Percentiles rank a stretch among this genome's conserved stretches.
These are phyloP conservation scores for Neofusicoccum laricinum DNA, from an alignment of 2,329 filamentous ascomycete species.

Conservation along the genomic window DNA sequence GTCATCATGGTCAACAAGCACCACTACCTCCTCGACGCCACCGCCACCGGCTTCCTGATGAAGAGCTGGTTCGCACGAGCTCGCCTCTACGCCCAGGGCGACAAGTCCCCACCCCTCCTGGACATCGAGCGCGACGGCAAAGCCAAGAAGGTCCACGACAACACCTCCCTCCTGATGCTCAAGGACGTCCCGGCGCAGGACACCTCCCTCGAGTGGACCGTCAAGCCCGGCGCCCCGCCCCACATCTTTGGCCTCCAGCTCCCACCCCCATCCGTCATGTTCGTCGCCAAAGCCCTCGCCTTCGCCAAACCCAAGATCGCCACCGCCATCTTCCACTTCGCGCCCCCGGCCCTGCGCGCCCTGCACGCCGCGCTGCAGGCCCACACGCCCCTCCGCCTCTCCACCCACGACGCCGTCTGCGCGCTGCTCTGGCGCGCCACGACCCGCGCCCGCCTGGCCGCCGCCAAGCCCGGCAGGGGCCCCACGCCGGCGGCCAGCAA, in stretches of 20 bases:
- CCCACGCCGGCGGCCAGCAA: too few relatives aligned
- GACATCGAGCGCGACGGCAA: neutral
- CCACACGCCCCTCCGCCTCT: neutral
- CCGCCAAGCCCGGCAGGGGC: too few relatives aligned
- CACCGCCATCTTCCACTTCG: neutral
- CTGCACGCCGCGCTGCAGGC: neutral
- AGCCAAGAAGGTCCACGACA: neutral
- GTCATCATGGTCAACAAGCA: neutral
- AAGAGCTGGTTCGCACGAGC: neutral
- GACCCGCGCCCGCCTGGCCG: neutral
- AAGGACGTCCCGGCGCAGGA: neutral
- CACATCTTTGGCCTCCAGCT: slow-evolving; percentile 3
- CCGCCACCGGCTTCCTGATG: neutral
- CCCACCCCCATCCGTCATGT: neutral
- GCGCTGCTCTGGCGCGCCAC: neutral
- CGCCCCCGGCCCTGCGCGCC: neutral
- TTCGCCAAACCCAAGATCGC: neutral
- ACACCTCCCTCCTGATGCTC: neutral
- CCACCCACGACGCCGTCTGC: neutral
- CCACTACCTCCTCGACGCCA: neutral
- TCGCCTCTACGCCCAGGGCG: neutral
- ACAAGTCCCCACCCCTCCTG: neutral
- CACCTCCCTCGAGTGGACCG: neutral
- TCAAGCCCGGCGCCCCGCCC: neutral
- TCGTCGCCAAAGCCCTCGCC: neutral